phyloP scores from a whole-genome alignment of 2,329 filamentous ascomycete genomes.

The Laburnicola sp. region DNA sequence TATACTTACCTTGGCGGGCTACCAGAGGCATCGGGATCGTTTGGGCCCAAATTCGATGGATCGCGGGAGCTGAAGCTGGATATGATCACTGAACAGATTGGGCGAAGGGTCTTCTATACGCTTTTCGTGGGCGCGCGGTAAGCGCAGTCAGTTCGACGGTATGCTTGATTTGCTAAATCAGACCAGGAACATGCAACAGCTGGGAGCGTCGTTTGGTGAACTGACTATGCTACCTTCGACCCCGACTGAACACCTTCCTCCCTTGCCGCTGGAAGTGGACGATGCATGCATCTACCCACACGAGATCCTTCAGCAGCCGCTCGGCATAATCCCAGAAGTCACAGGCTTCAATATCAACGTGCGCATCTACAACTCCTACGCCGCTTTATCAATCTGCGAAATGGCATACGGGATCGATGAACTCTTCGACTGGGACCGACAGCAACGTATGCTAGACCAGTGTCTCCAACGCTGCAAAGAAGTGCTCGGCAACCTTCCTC shows the following conservation, averaged over 20 bases:
- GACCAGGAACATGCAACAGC: constrained; percentile 71
- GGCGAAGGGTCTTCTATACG: constrained; percentile 75
- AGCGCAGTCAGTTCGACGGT: constrained; percentile 68
- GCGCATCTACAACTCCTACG: constrained; percentile 79
- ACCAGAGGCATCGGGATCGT: constrained; percentile 39
- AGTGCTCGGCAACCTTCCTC: constrained; percentile 67
- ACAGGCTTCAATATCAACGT: constrained; percentile 81
- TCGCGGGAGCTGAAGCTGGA: constrained; percentile 46
- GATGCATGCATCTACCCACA: constrained; percentile 77
- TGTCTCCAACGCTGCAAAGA: constrained; percentile 71
- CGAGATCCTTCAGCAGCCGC: constrained; percentile 70
- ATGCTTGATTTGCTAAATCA: constrained; percentile 47
- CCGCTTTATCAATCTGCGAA: constrained; percentile 75
- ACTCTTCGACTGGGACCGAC: constrained; percentile 75
- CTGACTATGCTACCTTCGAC: constrained; percentile 77
- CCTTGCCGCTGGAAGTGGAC: constrained; percentile 78
- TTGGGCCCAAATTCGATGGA: constrained; percentile 42
- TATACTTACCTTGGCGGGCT: constrained; percentile 45
- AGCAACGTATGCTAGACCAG: constrained; percentile 71
- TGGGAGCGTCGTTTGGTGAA: constrained; percentile 72
- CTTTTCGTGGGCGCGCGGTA: constrained; percentile 73
- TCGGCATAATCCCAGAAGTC: constrained; percentile 68
- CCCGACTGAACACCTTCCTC: constrained; percentile 73
- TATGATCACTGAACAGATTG: constrained; percentile 57
- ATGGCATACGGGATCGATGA: constrained; percentile 78